phyloP scores from a whole-genome alignment of 1,284 basidiomycete species.

The Sparassis latifolia region DNA sequence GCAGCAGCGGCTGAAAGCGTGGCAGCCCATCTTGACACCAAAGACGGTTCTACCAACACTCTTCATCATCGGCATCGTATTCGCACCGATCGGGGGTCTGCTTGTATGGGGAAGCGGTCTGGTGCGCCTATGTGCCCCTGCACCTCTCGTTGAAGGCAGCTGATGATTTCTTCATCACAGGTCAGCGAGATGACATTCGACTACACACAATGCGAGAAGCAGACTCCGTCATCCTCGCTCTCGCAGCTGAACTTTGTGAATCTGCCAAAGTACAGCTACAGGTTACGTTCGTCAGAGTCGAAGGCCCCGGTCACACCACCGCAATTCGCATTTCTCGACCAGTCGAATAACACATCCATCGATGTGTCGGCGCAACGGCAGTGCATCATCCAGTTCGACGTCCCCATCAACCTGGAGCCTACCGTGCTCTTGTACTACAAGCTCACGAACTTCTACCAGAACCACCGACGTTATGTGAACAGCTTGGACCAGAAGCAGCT shows the following conservation, averaged over 20 bases:
- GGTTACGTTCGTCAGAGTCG: conserved; percentile 53
- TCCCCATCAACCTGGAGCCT: conserved; percentile 73
- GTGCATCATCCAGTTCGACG: conserved; percentile 76
- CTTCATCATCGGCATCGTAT: conserved; percentile 91
- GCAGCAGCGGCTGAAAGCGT: conserved; percentile 98
- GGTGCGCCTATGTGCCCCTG: conserved; percentile 30
- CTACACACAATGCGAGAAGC: conserved; percentile 88
- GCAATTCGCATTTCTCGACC: conserved; percentile 62
- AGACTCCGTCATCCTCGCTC: conserved; percentile 36
- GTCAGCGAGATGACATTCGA: conserved; percentile 94
- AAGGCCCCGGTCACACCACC: conserved; percentile 45
- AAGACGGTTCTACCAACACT: conserved; percentile 95
- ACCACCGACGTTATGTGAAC: conserved; percentile 97
- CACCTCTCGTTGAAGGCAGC: too few relatives aligned
- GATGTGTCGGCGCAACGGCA: conserved; percentile 43
- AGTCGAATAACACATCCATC: conserved; percentile 33
- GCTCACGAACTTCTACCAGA: conserved; percentile 95
- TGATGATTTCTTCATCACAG: conserved; percentile 23
- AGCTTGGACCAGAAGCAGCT: conserved; percentile 86
- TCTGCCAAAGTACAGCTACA: conserved; percentile 71
- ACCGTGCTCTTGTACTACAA: conserved; percentile 96
- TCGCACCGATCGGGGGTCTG: conserved; percentile 93
- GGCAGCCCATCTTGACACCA: conserved; percentile 99
- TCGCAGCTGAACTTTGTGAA: conserved; percentile 33
- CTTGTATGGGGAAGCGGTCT: conserved; percentile 84